Conservation (phyloP, 495 filamentous ascomycete genomes). For the Hyaloscypha variabilis region DNA sequence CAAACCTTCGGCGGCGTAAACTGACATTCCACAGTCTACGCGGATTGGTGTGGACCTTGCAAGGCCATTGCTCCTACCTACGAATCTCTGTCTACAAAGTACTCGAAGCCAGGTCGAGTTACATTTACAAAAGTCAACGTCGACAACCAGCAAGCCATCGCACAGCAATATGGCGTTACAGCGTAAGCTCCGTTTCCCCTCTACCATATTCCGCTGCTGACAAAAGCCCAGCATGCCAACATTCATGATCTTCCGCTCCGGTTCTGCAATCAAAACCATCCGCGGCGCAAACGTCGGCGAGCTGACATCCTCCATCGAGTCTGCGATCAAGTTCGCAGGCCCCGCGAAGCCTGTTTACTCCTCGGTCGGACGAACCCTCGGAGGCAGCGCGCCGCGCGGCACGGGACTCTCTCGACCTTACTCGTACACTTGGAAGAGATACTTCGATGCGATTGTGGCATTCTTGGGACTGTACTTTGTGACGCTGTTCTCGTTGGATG, state of each 20-base stretch:
- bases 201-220: conserved; percentile 4
- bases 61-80: conserved; percentile 57
- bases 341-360: conserved; percentile 39
- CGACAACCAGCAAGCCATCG: conserved; percentile 47
- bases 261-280: conserved; percentile 70
- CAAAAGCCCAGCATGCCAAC: conserved; percentile 63
- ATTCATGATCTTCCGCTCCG: conserved; percentile 79
- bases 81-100: conserved; percentile 45
- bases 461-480: conserved; percentile 65
- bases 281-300: conserved; percentile 76
- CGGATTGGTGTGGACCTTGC: conserved; percentile 63
- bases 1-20: background rate
- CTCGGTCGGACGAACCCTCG: conserved; percentile 46
- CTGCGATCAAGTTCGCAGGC: conserved; percentile 64
- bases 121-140: conserved; percentile 56
- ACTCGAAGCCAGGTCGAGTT: conserved; percentile 45
- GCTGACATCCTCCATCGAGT: conserved; percentile 75
- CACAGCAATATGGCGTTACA: conserved; percentile 45
- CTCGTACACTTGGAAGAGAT: conserved; percentile 40
- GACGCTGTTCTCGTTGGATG: conserved; percentile 55
- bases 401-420: conserved; percentile 33
- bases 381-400: conserved; percentile 33
- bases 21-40: conserved; percentile 43
- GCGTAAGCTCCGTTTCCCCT: conserved; percentile 35
- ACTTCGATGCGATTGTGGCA: conserved; percentile 49